Conservation (phyloP, 2,329 filamentous ascomycete species). For the Lachnellula hyalina region DNA sequence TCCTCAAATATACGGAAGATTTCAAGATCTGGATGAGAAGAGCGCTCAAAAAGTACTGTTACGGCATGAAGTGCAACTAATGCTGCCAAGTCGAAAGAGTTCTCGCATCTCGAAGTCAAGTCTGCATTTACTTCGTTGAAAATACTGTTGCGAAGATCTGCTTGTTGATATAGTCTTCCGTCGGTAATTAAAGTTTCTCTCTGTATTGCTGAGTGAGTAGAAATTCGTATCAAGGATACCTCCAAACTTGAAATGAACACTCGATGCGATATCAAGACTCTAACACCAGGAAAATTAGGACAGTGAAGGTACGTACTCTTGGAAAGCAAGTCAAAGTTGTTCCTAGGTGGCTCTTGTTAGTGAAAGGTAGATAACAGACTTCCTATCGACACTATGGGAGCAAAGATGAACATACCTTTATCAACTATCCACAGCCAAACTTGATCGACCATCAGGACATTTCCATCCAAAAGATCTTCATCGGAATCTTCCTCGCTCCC, state of each 20-base stretch:
- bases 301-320: background rate
- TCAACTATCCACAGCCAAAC: constrained; percentile 12
- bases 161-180: constrained; percentile 10
- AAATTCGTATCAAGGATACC: background rate
- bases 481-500: background rate
- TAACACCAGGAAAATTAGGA: background rate
- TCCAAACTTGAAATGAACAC: background rate
- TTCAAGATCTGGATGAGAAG: constrained; percentile 9
- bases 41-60: constrained; percentile 8
- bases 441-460: constrained; percentile 11
- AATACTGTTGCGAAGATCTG: constrained; percentile 10
- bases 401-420: background rate
- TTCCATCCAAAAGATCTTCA: constrained; percentile 9
- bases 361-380: background rate
- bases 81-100: constrained; percentile 11
- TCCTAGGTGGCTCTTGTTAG: background rate
- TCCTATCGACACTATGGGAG: background rate
- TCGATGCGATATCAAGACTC: too few relatives aligned
- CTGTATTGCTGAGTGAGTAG: background rate
- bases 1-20: constrained; percentile 11
- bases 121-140: constrained; percentile 16
- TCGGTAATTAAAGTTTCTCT: constrained; percentile 1
- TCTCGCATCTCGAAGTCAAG: constrained; percentile 11
- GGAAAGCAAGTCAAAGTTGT: background rate
- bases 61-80: constrained; percentile 10